These are phyloP conservation scores for Carallia brachiata DNA, from an alignment of 345 rosid species.

Conservation along the genomic window DNA sequence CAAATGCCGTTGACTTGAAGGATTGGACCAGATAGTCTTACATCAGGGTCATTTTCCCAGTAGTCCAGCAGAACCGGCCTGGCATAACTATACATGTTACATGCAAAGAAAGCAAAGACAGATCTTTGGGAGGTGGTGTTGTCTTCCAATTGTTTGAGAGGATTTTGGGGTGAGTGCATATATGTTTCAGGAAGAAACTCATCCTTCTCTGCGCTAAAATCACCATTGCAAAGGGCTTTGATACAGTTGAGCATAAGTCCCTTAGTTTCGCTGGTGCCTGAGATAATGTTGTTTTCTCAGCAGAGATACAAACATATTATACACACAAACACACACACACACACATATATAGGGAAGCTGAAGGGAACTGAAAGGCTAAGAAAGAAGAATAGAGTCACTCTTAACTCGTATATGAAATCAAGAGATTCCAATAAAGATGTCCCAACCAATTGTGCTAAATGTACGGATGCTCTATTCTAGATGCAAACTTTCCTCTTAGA, in stretches of 20 bases:
- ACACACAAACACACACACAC: too few species aligned
- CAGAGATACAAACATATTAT: too few species aligned
- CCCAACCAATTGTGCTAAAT: too few species aligned
- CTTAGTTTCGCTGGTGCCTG: slow-evolving; percentile 80
- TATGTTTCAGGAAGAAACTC: slow-evolving; percentile 77
- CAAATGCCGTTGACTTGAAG: slow-evolving; percentile 69
- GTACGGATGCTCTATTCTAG: too few species aligned
- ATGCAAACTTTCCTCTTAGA: too few species aligned
- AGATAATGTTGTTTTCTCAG: slow-evolving; percentile 9
- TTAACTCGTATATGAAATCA: too few species aligned
- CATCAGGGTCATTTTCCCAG: slow-evolving; percentile 87
- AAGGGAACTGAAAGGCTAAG: too few species aligned
- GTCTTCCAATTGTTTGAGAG: slow-evolving; percentile 62
- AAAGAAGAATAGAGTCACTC: too few species aligned
- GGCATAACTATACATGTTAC: slow-evolving; percentile 75
- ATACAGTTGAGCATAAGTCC: slow-evolving; percentile 66
- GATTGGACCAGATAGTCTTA: slow-evolving; percentile 67
- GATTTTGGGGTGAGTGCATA: slow-evolving; percentile 50
- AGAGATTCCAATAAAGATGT: too few species aligned
- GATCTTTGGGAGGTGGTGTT: slow-evolving; percentile 59
- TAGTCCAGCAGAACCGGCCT: slow-evolving; percentile 62
- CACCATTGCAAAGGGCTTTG: slow-evolving; percentile 86
- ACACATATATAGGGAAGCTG: too few species aligned
- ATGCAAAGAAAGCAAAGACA: slow-evolving; percentile 81
- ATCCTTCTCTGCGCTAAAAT: slow-evolving; percentile 74